Conservation (phyloP, 305 asterid species). For the Ilex paraguariensis region DNA sequence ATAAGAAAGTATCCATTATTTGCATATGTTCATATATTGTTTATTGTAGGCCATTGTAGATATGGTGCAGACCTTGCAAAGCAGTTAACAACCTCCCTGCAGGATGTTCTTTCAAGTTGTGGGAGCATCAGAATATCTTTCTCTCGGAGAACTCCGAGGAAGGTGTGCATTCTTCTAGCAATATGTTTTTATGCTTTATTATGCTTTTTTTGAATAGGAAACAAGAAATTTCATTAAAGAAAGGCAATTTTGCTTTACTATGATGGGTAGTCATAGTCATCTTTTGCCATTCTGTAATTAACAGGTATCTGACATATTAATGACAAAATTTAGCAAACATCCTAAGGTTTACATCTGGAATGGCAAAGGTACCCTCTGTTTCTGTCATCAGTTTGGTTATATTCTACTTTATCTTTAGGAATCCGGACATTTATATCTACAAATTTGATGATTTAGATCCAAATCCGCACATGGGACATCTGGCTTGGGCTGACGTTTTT, state of each 20-base stretch:
- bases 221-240: too few species aligned
- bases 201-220: background rate
- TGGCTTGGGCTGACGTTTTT: conserved; percentile 85
- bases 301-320: conserved; percentile 58
- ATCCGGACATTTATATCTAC: conserved; percentile 8
- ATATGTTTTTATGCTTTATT: conserved; percentile 10
- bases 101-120: conserved; percentile 60
- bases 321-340: conserved; percentile 45
- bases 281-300: conserved; percentile 25
- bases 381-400: conserved; percentile 4
- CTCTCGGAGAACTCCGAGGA: conserved; percentile 84
- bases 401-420: background rate
- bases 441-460: conserved; percentile 37
- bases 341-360: conserved; percentile 70
- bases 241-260: too few species aligned
- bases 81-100: conserved; percentile 57
- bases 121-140: conserved; percentile 78
- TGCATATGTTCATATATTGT: background rate
- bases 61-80: conserved; percentile 73
- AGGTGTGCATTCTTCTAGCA: conserved; percentile 33
- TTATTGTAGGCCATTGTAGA: conserved; percentile 58
- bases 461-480: conserved; percentile 90
- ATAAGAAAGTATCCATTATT: too few species aligned
- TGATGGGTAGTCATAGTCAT: conserved; percentile 1
- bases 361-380: conserved; percentile 56